Base-by-base conservation (phyloP, 139 green algal genomes). In the Gonium pectorale region DNA sequence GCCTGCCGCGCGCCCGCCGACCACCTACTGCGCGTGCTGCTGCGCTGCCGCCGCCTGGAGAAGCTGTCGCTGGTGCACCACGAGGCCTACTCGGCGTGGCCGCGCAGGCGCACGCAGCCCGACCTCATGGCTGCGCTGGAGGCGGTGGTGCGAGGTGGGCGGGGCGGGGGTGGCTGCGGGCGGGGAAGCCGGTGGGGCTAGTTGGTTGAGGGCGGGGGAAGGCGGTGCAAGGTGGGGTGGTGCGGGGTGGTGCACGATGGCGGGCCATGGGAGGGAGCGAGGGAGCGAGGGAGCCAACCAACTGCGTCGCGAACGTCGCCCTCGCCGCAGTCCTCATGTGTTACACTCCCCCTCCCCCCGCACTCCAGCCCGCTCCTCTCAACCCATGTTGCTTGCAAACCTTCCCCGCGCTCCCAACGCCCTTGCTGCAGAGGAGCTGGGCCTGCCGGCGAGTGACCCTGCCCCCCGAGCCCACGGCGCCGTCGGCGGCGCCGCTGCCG, bases 21-120 rank as follows among this genome's bases (percentile, higher is more conserved):
- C 54, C 73, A 81, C 73, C 26, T 81, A 27, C 52, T 81, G 73
- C 73, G 73, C 3, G 37, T 81, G 73, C 73, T 81, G 52, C 73
- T 81, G 73, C 73, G 73, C 73, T 81, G 73, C 54, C 52, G 73
- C 11, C 73, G 54, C 15, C 73, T 81, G 54, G 38, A 38, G 27
- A 81, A 81, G 73, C 73, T 81, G 37, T 54, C 31, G 17, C 73
- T 81, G 73, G 73, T 81, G 73, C 73, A 81, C 54, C 73, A 81
- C 73, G 73, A 81, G 73, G 52, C 73, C 8, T 81, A 69, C 54
- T 26, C 54, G 11, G 29, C n/a, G 26, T 68, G 73, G 54, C 73
- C 73, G 54, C 5, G 35, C 54, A 24, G 37, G 54, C 1, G 54
- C 8, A 4, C 13, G 26, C 37, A 35, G 54, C 27, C 54, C 26